These are phyloP conservation scores for Cladophialophora chaetospira DNA, from an alignment of 2,329 filamentous ascomycete species.

Conservation along the genomic window DNA sequence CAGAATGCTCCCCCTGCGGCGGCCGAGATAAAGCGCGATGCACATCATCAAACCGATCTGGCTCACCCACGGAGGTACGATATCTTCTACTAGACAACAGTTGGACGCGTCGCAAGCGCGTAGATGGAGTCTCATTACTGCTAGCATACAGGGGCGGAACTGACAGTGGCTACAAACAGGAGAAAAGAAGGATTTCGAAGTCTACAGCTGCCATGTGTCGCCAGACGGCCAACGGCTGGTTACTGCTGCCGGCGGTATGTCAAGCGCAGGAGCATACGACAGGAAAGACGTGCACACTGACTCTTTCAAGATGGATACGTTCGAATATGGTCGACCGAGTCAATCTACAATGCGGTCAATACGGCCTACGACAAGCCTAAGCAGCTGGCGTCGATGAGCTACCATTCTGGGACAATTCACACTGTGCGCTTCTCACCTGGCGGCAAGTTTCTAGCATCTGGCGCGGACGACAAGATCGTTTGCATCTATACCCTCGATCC, in stretches of 20 bases:
- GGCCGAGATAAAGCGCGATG: constrained; percentile 52
- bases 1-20: constrained; percentile 20
- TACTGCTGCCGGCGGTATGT: constrained; percentile 85
- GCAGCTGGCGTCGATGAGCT: constrained; percentile 96
- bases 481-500: constrained; percentile 93
- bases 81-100: constrained; percentile 19
- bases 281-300: neutral
- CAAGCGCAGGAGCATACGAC: neutral
- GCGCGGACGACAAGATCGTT: constrained; percentile 98
- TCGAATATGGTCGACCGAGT: constrained; percentile 95
- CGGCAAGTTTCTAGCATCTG: constrained; percentile 91
- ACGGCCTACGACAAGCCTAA: constrained; percentile 74
- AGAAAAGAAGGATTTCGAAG: constrained; percentile 97
- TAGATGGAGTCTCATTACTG: constrained; percentile 18
- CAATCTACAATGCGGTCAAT: constrained; percentile 79
- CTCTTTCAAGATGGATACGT: constrained; percentile 78
- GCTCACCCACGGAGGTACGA: constrained; percentile 85
- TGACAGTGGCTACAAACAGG: constrained; percentile 52
- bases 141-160: neutral
- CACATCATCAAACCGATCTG: constrained; percentile 92
- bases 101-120: constrained; percentile 28
- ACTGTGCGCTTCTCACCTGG: constrained; percentile 96
- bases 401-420: constrained; percentile 96
- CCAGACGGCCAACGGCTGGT: constrained; percentile 89
- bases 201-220: constrained; percentile 97